Evolutionary conservation across 2,329 filamentous ascomycete genomes (phyloP).

Genomic region (Xylaria sp.): DNA sequence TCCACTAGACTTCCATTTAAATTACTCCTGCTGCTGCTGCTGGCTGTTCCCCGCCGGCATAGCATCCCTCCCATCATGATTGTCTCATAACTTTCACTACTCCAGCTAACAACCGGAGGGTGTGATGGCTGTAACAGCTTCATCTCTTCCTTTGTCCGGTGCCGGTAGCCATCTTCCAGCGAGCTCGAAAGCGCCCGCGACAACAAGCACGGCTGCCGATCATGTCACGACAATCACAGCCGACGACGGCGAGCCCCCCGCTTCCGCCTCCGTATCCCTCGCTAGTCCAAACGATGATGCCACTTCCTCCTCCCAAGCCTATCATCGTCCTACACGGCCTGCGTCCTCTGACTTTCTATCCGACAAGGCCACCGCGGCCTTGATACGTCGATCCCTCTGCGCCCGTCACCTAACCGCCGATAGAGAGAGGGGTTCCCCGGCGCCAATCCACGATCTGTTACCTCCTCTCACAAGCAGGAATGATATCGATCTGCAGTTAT

Average conservation of each 20-base stretch:
- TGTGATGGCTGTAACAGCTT: slow-evolving; percentile 45
- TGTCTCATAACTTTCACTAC: slow-evolving; percentile 26
- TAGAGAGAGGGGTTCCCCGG: slow-evolving; percentile 63
- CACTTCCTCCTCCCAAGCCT: slow-evolving; percentile 48
- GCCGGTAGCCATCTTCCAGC: slow-evolving; percentile 38
- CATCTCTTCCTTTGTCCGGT: slow-evolving; percentile 40
- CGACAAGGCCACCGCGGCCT: slow-evolving; percentile 80
- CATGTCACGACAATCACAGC: slow-evolving; percentile 32
- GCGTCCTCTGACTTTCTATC: slow-evolving; percentile 66
- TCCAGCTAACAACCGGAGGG: slow-evolving; percentile 33
- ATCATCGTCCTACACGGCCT: slow-evolving; percentile 48
- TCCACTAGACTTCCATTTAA: background rate
- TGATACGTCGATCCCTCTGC: slow-evolving; percentile 87
- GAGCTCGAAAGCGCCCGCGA: slow-evolving; percentile 43
- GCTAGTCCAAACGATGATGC: slow-evolving; percentile 38
- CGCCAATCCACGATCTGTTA: slow-evolving; percentile 81
- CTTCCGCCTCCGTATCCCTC: background rate
- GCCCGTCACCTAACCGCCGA: slow-evolving; percentile 72
- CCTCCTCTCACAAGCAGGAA: slow-evolving; percentile 95
- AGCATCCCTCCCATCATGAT: slow-evolving; percentile 30
- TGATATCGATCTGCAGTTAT: slow-evolving; percentile 91
- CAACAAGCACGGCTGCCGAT: slow-evolving; percentile 46
- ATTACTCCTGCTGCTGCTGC: background rate
- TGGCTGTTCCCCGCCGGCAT: slow-evolving; percentile 11
- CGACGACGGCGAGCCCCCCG: slow-evolving; percentile 18